Percentiles rank a stretch among this genome's conserved stretches.
Conservation (phyloP, 495 filamentous ascomycete species). For the Aspergillus affinis region DNA sequence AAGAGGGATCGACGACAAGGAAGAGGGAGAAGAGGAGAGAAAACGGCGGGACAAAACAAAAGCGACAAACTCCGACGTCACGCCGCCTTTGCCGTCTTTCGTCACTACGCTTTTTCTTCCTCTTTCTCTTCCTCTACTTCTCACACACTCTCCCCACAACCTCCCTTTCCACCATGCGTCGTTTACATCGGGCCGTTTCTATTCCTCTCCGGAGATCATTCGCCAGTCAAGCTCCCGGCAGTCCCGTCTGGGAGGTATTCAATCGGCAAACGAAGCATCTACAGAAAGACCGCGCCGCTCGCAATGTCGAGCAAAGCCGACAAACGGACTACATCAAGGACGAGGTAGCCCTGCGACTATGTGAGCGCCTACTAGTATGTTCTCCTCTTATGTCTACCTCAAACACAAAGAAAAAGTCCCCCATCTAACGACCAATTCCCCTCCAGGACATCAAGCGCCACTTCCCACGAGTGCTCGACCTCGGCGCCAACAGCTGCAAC, state of each 20-base stretch:
- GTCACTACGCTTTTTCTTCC: neutral
- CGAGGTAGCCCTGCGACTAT: slow-evolving; percentile 82
- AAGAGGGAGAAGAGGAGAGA: neutral
- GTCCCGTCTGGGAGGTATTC: slow-evolving; percentile 85
- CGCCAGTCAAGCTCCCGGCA: slow-evolving; percentile 72
- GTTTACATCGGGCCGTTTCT: slow-evolving; percentile 22
- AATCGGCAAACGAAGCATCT: slow-evolving; percentile 81
- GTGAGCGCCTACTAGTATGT: slow-evolving; percentile 78
- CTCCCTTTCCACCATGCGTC: slow-evolving; percentile 18
- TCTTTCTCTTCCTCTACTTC: neutral
- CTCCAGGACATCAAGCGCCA: slow-evolving; percentile 83
- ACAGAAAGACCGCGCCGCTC: slow-evolving; percentile 83
- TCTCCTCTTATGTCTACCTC: slow-evolving; percentile 3
- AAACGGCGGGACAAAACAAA: neutral
- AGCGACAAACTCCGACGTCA: neutral
- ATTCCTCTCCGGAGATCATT: slow-evolving; percentile 52
- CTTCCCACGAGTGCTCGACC: slow-evolving; percentile 83
- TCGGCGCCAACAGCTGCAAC: slow-evolving; percentile 94
- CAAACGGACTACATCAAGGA: slow-evolving; percentile 89
- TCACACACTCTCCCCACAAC: neutral
- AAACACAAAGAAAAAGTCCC: slow-evolving; percentile 2
- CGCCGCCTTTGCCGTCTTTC: neutral
- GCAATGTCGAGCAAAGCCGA: slow-evolving; percentile 66
- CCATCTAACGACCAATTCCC: neutral
- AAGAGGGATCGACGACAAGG: neutral